Percentiles rank a stretch among this genome's conserved stretches.
These are phyloP conservation scores for Candida verbasci DNA, from an alignment of 805 yeast genomes.

Conservation along the genomic window DNA sequence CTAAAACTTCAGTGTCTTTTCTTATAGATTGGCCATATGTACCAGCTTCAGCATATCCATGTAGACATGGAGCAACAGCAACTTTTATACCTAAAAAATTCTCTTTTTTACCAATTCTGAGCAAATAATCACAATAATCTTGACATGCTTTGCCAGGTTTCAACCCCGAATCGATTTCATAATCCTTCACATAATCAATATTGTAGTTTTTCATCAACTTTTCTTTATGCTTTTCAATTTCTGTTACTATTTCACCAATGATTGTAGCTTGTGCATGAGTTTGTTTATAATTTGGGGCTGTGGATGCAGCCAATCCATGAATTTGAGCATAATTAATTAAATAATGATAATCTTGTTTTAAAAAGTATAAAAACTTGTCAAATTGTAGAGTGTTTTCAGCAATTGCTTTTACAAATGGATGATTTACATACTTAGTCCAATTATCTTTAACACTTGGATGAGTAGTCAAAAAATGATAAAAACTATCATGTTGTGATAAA, in stretches of 20 bases:
- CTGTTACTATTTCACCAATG: slow-evolving; percentile 48
- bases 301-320: slow-evolving; percentile 59
- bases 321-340: slow-evolving; percentile 64
- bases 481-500: slow-evolving; percentile 1
- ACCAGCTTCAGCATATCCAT: slow-evolving; percentile 66
- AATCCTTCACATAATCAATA: slow-evolving; percentile 31
- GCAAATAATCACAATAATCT: slow-evolving; percentile 58
- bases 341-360: slow-evolving; percentile 66
- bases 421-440: slow-evolving; percentile 60
- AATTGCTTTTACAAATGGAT: slow-evolving; percentile 54
- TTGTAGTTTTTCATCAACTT: slow-evolving; percentile 42
- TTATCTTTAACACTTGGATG: slow-evolving; percentile 52
- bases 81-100: slow-evolving; percentile 64
- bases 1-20: slow-evolving; percentile 15
- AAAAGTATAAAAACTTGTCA: slow-evolving; percentile 48
- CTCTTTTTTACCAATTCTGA: slow-evolving; percentile 46
- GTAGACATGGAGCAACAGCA: slow-evolving; percentile 71
- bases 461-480: slow-evolving; percentile 40
- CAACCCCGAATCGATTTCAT: slow-evolving; percentile 40
- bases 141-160: slow-evolving; percentile 53
- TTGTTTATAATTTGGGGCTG: slow-evolving; percentile 52
- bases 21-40: slow-evolving; percentile 21
- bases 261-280: slow-evolving; percentile 48
- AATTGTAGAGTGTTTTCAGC: slow-evolving; percentile 49
- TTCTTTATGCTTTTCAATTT: slow-evolving; percentile 51